Evolutionary conservation across 2,329 filamentous ascomycete species (phyloP).

Genomic region (Cryphonectria japonica): DNA sequence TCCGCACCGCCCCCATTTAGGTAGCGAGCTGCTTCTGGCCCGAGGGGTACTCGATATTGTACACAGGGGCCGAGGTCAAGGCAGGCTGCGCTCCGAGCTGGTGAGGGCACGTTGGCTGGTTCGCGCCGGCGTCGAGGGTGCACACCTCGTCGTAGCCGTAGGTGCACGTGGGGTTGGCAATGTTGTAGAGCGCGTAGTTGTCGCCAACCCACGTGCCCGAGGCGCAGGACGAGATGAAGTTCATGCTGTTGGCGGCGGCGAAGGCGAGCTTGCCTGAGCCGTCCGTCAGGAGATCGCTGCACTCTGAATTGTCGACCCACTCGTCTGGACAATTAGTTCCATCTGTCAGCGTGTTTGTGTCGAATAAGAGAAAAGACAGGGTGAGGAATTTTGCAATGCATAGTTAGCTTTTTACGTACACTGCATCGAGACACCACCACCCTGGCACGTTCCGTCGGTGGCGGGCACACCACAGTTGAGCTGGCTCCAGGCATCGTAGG

Average conservation of each 20-base stretch:
- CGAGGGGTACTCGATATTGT: conserved; percentile 17
- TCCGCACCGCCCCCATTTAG: neutral
- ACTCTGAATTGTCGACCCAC: conserved; percentile 51
- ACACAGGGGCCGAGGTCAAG: conserved; percentile 14
- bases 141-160: conserved; percentile 57
- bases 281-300: conserved; percentile 54
- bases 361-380: too few relatives aligned
- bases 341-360: neutral
- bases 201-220: conserved; percentile 54
- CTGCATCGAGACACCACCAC: conserved; percentile 56
- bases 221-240: conserved; percentile 53
- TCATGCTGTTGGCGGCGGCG: conserved; percentile 60
- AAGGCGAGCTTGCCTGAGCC: conserved; percentile 56
- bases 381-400: neutral
- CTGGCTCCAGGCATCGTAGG: conserved; percentile 66
- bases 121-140: conserved; percentile 36
- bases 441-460: conserved; percentile 47
- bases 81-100: conserved; percentile 16
- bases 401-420: neutral
- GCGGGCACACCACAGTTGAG: conserved; percentile 56
- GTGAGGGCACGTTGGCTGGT: conserved; percentile 11
- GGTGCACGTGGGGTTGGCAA: conserved; percentile 54
- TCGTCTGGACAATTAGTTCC: conserved; percentile 41
- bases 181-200: conserved; percentile 59
- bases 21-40: conserved; percentile 8